These are phyloP conservation scores for Cladosporium sp. DNA, from an alignment of 2,329 filamentous ascomycete species.

Conservation along the genomic window DNA sequence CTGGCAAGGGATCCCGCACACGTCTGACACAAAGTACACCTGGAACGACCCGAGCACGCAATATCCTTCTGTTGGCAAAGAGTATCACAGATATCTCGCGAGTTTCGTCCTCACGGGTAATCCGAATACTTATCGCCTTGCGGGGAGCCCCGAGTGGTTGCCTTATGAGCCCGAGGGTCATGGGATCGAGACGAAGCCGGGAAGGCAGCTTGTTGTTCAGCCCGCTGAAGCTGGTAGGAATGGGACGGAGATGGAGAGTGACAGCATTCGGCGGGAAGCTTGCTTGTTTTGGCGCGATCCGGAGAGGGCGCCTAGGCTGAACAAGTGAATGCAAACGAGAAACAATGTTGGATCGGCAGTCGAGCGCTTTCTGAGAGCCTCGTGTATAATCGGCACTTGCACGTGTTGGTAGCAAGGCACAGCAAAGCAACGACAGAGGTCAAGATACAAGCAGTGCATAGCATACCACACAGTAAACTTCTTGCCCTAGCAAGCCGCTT, in stretches of 20 bases:
- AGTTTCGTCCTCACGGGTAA: conserved; percentile 63
- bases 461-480: no score
- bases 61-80: conserved; percentile 1
- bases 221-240: neutral
- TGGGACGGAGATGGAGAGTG: neutral
- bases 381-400: no score
- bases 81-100: conserved; percentile 57
- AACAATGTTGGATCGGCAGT: no score
- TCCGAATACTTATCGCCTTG: conserved; percentile 53
- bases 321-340: neutral
- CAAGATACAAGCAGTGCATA: no score
- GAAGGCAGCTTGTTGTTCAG: conserved; percentile 7
- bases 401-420: no score
- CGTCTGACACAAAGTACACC: conserved; percentile 3
- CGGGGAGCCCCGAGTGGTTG: conserved; percentile 46
- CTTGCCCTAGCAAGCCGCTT: no score
- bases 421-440: no score
- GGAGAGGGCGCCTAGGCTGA: conserved; percentile 6
- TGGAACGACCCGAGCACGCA: conserved; percentile 6
- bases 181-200: neutral
- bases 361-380: no score
- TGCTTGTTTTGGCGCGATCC: conserved; percentile 11
- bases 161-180: conserved; percentile 1
- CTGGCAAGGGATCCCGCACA: conserved; percentile 9
- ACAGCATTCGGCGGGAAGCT: conserved; percentile 1